phyloP scores from a whole-genome alignment of 148 eudicot genomes.

The Dysphania ambrosioides region DNA sequence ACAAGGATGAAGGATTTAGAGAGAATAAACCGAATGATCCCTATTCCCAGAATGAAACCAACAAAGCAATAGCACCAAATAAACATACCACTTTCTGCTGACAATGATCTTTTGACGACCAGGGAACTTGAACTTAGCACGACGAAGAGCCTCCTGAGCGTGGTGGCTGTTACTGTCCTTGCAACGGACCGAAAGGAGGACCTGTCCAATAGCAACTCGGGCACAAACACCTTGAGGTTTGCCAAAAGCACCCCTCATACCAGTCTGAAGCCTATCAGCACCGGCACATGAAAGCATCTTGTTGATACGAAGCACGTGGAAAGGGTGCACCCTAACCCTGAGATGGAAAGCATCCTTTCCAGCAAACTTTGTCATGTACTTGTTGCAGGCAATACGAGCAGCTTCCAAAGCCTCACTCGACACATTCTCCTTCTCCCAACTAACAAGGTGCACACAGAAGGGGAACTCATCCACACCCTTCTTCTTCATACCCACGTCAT shows the following conservation, averaged over 20 bases:
- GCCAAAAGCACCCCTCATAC: constrained; percentile 44
- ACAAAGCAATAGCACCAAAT: neutral
- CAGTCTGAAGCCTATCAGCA: constrained; percentile 44
- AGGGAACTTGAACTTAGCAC: constrained; percentile 49
- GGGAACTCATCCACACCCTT: constrained; percentile 38
- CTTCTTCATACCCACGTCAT: constrained; percentile 42
- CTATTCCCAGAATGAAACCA: too few relatives aligned
- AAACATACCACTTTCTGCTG: constrained; percentile 39
- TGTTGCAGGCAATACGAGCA: constrained; percentile 44
- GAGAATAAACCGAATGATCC: too few relatives aligned
- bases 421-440: constrained; percentile 52
- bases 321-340: constrained; percentile 39
- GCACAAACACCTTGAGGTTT: constrained; percentile 39
- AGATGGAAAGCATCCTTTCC: constrained; percentile 44
- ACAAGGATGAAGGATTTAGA: too few relatives aligned
- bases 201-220: constrained; percentile 41
- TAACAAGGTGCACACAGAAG: constrained; percentile 44
- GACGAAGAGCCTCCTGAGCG: constrained; percentile 42
- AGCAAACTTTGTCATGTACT: constrained; percentile 39
- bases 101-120: constrained; percentile 43
- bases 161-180: constrained; percentile 35
- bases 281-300: constrained; percentile 47
- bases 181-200: constrained; percentile 39
- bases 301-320: constrained; percentile 42
- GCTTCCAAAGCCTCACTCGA: constrained; percentile 46